Conservation (phyloP, 169 alveolate genomes). For the Cryptosporidium meleagridis region DNA sequence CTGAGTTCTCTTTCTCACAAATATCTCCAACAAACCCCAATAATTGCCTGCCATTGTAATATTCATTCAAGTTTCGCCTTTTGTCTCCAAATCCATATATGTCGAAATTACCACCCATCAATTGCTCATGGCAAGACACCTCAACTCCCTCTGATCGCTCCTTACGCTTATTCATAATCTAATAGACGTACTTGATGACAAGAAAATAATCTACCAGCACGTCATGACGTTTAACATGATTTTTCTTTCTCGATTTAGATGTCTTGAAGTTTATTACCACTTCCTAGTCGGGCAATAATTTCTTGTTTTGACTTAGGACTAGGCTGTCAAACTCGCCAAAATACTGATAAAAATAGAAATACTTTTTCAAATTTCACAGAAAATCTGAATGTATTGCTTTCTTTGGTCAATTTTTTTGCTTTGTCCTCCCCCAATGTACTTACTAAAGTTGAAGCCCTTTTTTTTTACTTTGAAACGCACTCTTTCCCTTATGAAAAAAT, state of each 20-base stretch:
- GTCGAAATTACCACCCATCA: background rate
- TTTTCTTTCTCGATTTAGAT: background rate
- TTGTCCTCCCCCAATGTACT: background rate
- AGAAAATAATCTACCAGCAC: background rate
- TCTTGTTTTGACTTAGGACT: background rate
- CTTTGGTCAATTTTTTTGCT: background rate
- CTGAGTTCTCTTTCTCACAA: background rate
- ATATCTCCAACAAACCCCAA: background rate
- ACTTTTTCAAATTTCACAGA: background rate
- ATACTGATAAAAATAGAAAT: background rate
- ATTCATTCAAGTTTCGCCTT: slow-evolving; percentile 38
- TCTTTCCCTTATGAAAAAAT: slow-evolving; percentile 5
- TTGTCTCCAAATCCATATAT: slow-evolving; percentile 28
- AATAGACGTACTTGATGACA: background rate
- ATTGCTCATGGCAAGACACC: background rate
- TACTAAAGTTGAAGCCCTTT: background rate
- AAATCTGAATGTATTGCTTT: background rate
- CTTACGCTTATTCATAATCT: slow-evolving; percentile 63
- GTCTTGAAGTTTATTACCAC: background rate
- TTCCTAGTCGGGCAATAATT: background rate
- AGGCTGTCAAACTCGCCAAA: background rate
- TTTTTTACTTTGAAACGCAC: slow-evolving; percentile 14
- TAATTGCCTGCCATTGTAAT: background rate
- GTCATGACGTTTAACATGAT: slow-evolving; percentile 9
- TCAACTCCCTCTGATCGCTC: slow-evolving; percentile 39